These are phyloP conservation scores for Pseudogymnoascus sp. DNA, from an alignment of 2,329 filamentous ascomycete species.

Conservation along the genomic window DNA sequence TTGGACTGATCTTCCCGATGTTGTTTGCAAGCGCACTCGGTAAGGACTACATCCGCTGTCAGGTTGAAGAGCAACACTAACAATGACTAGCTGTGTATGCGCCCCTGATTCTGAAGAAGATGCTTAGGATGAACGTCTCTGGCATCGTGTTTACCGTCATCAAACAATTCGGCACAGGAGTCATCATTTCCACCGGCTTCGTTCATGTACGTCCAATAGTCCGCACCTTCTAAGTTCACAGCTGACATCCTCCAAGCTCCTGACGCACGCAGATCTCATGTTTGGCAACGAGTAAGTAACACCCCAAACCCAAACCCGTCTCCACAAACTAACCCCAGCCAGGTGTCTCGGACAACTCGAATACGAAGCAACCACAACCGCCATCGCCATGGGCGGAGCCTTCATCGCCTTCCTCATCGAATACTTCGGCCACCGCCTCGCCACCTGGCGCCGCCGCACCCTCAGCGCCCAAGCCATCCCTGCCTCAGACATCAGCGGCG, in stretches of 20 bases:
- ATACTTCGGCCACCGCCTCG: constrained; percentile 53
- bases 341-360: constrained; percentile 53
- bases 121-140: constrained; percentile 41
- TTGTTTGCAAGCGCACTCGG: constrained; percentile 59
- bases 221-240: too few relatives aligned
- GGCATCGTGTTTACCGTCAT: constrained; percentile 50
- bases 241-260: constrained; percentile 45
- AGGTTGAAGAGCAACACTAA: constrained; percentile 10
- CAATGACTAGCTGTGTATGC: constrained; percentile 44
- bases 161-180: constrained; percentile 67
- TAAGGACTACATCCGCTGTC: constrained; percentile 17
- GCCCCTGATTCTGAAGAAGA: constrained; percentile 54
- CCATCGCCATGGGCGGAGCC: constrained; percentile 65
- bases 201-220: constrained; percentile 57
- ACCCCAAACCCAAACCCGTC: not conserved
- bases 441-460: constrained; percentile 28
- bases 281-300: constrained; percentile 46
- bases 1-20: constrained; percentile 66
- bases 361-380: constrained; percentile 62
- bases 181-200: constrained; percentile 64
- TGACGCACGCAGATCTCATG: constrained; percentile 65
- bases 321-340: not conserved
- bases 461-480: not conserved
- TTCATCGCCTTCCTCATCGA: constrained; percentile 67
- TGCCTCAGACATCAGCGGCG: too few relatives aligned